These are phyloP conservation scores for Gamarada debralockiae DNA, from an alignment of 495 filamentous ascomycete genomes.

Conservation along the genomic window DNA sequence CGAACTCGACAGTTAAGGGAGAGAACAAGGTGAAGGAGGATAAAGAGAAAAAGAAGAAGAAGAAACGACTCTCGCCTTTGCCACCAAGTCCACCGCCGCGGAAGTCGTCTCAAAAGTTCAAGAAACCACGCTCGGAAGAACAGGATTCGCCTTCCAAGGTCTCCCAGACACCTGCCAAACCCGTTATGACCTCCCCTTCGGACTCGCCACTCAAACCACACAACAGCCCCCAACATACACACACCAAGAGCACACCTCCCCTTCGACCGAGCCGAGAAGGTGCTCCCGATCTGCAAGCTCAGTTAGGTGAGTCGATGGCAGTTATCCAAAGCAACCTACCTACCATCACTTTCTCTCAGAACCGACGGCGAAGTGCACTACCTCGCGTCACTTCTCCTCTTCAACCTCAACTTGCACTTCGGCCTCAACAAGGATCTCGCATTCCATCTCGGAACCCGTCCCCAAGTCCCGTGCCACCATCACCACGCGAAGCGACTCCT, in stretches of 20 bases:
- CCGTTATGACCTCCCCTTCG: slow-evolving; percentile 16
- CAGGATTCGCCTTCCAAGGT: slow-evolving; percentile 30
- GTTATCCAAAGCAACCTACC: slow-evolving; percentile 77
- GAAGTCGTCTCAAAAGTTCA: slow-evolving; percentile 58
- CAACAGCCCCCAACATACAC: neutral
- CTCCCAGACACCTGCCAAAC: slow-evolving; percentile 27
- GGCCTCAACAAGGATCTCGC: slow-evolving; percentile 27
- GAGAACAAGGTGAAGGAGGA: slow-evolving; percentile 33
- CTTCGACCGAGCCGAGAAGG: slow-evolving; percentile 78
- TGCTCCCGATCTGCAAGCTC: slow-evolving; percentile 57
- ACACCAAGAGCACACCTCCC: slow-evolving; percentile 38
- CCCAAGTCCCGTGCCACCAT: slow-evolving; percentile 26
- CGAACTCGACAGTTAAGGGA: slow-evolving; percentile 53
- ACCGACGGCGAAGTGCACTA: slow-evolving; percentile 16
- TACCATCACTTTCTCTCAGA: slow-evolving; percentile 21
- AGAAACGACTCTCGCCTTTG: slow-evolving; percentile 41
- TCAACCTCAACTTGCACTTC: slow-evolving; percentile 2
- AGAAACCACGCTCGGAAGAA: slow-evolving; percentile 26
- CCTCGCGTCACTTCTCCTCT: slow-evolving; percentile 12
- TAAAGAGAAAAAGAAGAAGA: slow-evolving; percentile 38
- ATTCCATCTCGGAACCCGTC: slow-evolving; percentile 33
- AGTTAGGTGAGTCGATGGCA: slow-evolving; percentile 55
- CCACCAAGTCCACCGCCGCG: slow-evolving; percentile 60
- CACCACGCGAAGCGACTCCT: slow-evolving; percentile 39
- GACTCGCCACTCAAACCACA: neutral